These are phyloP conservation scores for Podila minutissima DNA, from an alignment of 192 early-diverging fungal genomes.

Conservation along the genomic window DNA sequence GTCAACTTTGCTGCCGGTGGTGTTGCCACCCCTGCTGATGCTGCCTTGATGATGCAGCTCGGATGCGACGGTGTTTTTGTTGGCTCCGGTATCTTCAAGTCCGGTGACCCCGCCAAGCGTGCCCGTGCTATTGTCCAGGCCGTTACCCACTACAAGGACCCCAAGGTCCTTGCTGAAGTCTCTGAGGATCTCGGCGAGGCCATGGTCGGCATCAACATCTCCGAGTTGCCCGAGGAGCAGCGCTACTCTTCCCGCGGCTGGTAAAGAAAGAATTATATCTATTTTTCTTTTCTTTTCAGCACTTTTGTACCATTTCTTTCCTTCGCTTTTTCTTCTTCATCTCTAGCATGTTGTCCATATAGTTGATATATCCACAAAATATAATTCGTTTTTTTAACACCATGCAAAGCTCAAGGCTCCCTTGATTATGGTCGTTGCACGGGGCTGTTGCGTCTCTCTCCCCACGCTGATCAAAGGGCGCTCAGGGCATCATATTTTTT, in stretches of 20 bases:
- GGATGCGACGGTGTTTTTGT: constrained; percentile 99
- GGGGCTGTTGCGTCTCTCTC: no score
- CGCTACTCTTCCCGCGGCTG: constrained; percentile 70
- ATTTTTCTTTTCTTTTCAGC: no score
- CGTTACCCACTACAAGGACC: constrained; percentile 94
- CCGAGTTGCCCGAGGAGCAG: constrained; percentile 67
- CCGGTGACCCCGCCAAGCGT: constrained; percentile 92
- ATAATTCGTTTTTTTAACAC: no score
- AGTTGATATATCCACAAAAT: no score
- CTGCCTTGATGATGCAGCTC: constrained; percentile 99
- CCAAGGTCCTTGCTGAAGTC: constrained; percentile 87
- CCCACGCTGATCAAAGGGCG: no score
- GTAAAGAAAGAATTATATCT: constrained; percentile 49
- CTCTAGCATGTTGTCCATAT: no score
- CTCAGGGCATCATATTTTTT: no score
- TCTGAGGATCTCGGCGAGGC: constrained; percentile 95
- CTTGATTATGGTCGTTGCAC: no score
- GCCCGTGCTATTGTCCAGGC: constrained; percentile 96
- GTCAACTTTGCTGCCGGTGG: constrained; percentile 99
- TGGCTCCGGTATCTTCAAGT: constrained; percentile 98
- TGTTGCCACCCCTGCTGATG: constrained; percentile 98
- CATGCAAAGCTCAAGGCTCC: no score
- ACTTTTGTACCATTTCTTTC: no score
- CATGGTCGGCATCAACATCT: constrained; percentile 97
- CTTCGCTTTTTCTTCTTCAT: no score